A percentile compares a stretch with the other conserved stretches of the same genome.
These are phyloP conservation scores for Neonectria magnoliae DNA, from an alignment of 2,329 filamentous ascomycete genomes.

Conservation along the genomic window DNA sequence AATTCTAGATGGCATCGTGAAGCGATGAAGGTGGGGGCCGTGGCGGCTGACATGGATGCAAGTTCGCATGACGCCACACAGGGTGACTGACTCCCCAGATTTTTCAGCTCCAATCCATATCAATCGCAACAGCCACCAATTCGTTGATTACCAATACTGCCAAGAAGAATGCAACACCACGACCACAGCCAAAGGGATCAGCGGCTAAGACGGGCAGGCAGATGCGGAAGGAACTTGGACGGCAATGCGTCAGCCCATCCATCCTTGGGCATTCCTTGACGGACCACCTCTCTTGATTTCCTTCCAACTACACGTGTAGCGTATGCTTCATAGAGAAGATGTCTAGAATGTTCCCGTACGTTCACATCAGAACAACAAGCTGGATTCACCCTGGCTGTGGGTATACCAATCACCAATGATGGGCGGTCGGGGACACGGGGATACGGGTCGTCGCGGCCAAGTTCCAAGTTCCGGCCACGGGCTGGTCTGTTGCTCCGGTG, in stretches of 20 bases:
- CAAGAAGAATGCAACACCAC: conserved; percentile 30
- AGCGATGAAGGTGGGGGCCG: conserved; percentile 21
- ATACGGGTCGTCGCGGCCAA: not conserved
- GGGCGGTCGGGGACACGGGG: not conserved
- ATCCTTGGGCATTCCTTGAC: not conserved
- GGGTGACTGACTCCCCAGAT: conserved; percentile 22
- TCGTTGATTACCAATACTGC: conserved; percentile 29
- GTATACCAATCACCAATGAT: not conserved
- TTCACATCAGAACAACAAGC: conserved; percentile 21
- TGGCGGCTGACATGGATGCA: not conserved
- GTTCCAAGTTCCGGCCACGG: conserved; percentile 16
- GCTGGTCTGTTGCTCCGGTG: conserved; percentile 16
- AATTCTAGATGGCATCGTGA: not conserved
- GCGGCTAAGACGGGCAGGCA: conserved; percentile 12
- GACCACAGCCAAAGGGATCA: conserved; percentile 23
- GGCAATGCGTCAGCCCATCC: not conserved
- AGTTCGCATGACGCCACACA: conserved; percentile 27
- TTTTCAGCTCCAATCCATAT: conserved; percentile 21
- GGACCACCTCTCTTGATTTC: not conserved
- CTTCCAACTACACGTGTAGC: too few relatives aligned
- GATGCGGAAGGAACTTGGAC: not conserved
- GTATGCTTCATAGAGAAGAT: not conserved
- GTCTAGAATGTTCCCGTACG: conserved; percentile 39
- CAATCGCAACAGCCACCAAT: conserved; percentile 17
- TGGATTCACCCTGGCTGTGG: too few relatives aligned